Percentiles rank a stretch among this genome's conserved stretches.
These are phyloP conservation scores for Condylostoma magnum DNA, from an alignment of 169 alveolate species.

Conservation along the genomic window DNA sequence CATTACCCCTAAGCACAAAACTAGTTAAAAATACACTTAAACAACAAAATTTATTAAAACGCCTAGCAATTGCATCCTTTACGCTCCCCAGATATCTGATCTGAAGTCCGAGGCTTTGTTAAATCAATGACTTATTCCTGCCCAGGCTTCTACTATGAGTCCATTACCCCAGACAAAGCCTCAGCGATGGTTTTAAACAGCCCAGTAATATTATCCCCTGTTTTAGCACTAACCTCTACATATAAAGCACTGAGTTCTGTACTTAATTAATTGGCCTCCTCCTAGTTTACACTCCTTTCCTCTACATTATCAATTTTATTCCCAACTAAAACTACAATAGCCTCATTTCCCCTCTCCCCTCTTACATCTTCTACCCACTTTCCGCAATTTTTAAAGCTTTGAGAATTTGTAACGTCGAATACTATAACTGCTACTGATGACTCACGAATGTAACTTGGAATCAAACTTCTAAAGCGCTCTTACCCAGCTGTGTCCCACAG, in stretches of 20 bases:
- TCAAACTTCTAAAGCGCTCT: conserved; percentile 94
- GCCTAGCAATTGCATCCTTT: too few species aligned
- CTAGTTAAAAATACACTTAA: too few species aligned
- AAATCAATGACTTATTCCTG: too few species aligned
- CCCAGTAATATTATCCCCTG: conserved; percentile 92
- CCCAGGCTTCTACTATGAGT: too few species aligned
- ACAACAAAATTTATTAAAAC: too few species aligned
- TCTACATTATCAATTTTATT: conserved; percentile 68
- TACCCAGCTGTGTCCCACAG: conserved; percentile 99
- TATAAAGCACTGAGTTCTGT: conserved; percentile 90
- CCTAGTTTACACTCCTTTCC: conserved; percentile 50
- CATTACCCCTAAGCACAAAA: too few species aligned
- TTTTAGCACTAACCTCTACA: conserved; percentile 96
- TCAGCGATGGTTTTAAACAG: conserved; percentile 88
- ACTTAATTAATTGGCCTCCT: conserved; percentile 73
- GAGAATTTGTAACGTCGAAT: conserved; percentile 90
- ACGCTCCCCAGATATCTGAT: too few species aligned
- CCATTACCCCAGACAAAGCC: conserved; percentile 44
- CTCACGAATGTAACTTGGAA: conserved; percentile 97
- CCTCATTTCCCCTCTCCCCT: conserved; percentile 75
- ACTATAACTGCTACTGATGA: conserved; percentile 96
- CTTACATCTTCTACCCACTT: conserved; percentile 98
- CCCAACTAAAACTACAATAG: conserved; percentile 68
- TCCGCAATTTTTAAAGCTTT: conserved; percentile 83
- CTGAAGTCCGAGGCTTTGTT: too few species aligned